phyloP scores from a whole-genome alignment of 768 basidiomycete species.

The Auriscalpium orientale region DNA sequence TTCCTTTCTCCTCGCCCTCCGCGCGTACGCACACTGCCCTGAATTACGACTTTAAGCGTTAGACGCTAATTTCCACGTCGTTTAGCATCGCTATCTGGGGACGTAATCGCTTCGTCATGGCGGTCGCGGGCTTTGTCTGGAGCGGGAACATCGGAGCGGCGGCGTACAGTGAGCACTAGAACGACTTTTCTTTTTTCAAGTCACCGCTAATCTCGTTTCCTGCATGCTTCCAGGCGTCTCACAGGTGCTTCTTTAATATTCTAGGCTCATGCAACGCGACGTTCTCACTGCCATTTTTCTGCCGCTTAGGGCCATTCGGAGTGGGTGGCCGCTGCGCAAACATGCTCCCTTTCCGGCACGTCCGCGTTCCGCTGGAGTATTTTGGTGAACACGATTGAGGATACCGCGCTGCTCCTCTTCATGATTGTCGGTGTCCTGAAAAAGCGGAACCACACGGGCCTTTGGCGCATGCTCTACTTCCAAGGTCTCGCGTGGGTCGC shows the following conservation, averaged over 20 bases:
- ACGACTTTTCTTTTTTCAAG: neutral
- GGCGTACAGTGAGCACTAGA: constrained; percentile 4
- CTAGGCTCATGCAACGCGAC: no score
- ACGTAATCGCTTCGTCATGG: neutral
- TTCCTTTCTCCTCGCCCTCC: constrained; percentile 12
- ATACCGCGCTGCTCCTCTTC: constrained; percentile 7
- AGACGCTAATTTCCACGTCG: no score
- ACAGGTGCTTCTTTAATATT: neutral
- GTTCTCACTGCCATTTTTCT: neutral
- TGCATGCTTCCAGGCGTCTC: neutral
- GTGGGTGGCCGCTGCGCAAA: neutral
- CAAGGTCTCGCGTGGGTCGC: constrained; percentile 11
- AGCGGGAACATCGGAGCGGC: neutral
- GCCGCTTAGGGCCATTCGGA: neutral
- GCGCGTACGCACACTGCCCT: constrained; percentile 1
- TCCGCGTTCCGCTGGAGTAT: constrained; percentile 9
- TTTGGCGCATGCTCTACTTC: constrained; percentile 14
- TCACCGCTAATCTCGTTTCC: neutral
- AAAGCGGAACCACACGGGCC: constrained; percentile 10
- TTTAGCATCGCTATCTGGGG: constrained; percentile 12
- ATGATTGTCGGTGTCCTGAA: constrained; percentile 11
- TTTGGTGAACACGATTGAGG: constrained; percentile 8
- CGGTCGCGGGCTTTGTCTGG: neutral
- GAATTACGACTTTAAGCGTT: no score
- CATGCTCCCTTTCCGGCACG: constrained; percentile 6